Base-by-base conservation (phyloP, 2,329 filamentous ascomycete species). In the Monilinia fructigena region DNA sequence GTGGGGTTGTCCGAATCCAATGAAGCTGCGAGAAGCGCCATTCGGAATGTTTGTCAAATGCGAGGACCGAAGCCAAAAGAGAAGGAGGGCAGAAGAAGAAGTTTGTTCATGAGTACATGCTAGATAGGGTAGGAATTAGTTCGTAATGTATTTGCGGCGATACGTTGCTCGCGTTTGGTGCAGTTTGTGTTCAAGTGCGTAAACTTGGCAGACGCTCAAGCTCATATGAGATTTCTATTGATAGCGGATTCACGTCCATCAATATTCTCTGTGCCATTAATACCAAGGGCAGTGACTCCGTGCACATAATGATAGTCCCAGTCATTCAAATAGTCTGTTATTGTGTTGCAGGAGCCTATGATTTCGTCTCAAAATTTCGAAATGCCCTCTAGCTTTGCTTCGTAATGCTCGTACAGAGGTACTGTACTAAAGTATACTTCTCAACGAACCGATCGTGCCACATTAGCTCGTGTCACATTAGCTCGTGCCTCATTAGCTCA, bases 1-100 rank as follows among this genome's bases (percentile, higher is more conserved):
- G 45, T 61, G 58, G 58, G 58, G 58, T 61, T 61, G 58, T 61
- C 58, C 58, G 58, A 42, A 60, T 60, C 42, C 47, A 35, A 48
- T 48, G 56, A 38, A 35, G 55, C 48, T 48, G 31, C 31, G 7
- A 38, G 42, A 48, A 48, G 20, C 28, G 20, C 42, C 12, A 35
- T 35, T 52, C 47, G 58, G 58, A 8, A 38, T 50, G n/a, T 60
- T 50, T 18, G 28, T 61, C 58, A 61, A 61, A 61, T 31, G 58
- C 58, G 58, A 61, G 50, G 58, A 50, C 58, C 58, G 58, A 61
- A 61, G 26, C 28, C 58, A 31, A 61, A 61, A 26, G 53, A 55
- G 53, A 55, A 20, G 53, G 16, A 50, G 31, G 20, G 8, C 0
- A 10, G 28, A 6, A 48, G 28, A 60, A 20, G 12, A 48, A 48